Evolutionary conservation across 129 eudicot species (phyloP).

Genomic region (Helichrysum umbraculigerum): DNA sequence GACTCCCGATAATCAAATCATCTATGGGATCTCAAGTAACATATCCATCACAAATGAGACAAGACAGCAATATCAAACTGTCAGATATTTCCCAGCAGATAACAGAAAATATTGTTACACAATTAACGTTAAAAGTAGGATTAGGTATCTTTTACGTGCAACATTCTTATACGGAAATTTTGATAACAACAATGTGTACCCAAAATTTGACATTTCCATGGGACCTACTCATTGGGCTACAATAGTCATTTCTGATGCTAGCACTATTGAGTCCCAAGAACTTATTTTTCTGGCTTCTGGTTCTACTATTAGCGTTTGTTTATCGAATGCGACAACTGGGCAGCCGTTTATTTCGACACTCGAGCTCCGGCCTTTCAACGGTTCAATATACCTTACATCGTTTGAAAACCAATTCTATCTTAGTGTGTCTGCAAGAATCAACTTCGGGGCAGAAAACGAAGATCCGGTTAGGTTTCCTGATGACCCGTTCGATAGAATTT

Average conservation of each 20-base stretch:
- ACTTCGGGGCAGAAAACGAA: slow-evolving; percentile 84
- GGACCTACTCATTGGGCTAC: slow-evolving; percentile 99
- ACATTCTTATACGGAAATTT: slow-evolving; percentile 90
- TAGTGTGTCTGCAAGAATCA: slow-evolving; percentile 92
- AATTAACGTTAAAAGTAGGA: slow-evolving; percentile 66
- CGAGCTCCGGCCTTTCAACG: slow-evolving; percentile 91
- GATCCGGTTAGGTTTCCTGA: slow-evolving; percentile 95
- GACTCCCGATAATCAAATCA: slow-evolving; percentile 62
- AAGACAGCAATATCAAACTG: slow-evolving; percentile 57
- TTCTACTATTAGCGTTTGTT: slow-evolving; percentile 77
- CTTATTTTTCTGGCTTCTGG: slow-evolving; percentile 77
- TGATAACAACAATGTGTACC: slow-evolving; percentile 80
- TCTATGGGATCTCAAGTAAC: slow-evolving; percentile 53
- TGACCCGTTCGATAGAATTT: slow-evolving; percentile 94
- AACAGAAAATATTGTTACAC: slow-evolving; percentile 85
- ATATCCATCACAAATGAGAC: slow-evolving; percentile 66
- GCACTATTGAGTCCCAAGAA: slow-evolving; percentile 67
- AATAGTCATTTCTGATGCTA: slow-evolving; percentile 90
- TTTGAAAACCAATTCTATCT: slow-evolving; percentile 77
- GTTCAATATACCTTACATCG: slow-evolving; percentile 67
- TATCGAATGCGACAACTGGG: slow-evolving; percentile 97
- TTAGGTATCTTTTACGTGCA: slow-evolving; percentile 85
- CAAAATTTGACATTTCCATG: slow-evolving; percentile 90
- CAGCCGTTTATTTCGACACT: slow-evolving; percentile 91
- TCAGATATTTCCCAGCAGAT: slow-evolving; percentile 87